phyloP scores from a whole-genome alignment of 2,329 filamentous ascomycete species.

The Penicillium sp. region DNA sequence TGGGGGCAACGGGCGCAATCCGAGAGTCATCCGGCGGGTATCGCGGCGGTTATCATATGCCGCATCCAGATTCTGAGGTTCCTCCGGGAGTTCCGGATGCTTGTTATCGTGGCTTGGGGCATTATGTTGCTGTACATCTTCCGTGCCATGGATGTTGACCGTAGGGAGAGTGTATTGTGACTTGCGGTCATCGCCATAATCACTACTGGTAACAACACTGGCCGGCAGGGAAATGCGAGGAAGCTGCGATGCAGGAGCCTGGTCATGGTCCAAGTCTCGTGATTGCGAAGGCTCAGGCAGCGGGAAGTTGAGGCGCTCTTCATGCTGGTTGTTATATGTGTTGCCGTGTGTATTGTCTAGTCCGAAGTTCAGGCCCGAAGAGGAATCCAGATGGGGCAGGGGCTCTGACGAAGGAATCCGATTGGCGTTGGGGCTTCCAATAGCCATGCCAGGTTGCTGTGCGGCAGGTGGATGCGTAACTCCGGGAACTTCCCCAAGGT shows the following conservation, averaged over 20 bases:
- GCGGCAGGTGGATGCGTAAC: constrained; percentile 8
- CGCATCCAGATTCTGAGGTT: constrained; percentile 23
- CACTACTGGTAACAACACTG: constrained; percentile 52
- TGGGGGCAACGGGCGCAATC: constrained; percentile 79
- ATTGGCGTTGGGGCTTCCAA: constrained; percentile 14
- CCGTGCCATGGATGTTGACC: constrained; percentile 29
- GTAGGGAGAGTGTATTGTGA: constrained; percentile 45
- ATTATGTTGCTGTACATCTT: constrained; percentile 20
- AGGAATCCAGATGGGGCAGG: constrained; percentile 11
- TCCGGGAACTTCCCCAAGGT: constrained; percentile 13
- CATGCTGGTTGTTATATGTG: not conserved
- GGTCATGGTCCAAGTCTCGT: constrained; percentile 15
- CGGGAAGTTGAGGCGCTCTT: constrained; percentile 23
- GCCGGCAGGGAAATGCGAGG: constrained; percentile 41
- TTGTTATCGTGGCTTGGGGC: constrained; percentile 12
- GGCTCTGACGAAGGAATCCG: constrained; percentile 9
- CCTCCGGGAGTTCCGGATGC: constrained; percentile 24
- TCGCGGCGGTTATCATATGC: constrained; percentile 36
- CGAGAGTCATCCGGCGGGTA: constrained; percentile 55
- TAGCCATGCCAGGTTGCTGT: constrained; percentile 12
- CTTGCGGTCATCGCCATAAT: constrained; percentile 56
- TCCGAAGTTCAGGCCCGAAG: constrained; percentile 21
- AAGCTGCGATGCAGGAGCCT: constrained; percentile 20
- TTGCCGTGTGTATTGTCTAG: constrained; percentile 5
- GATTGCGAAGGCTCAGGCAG: constrained; percentile 17